Conservation (phyloP, 31 red algal species). For the Bonnemaisonia californica region DNA sequence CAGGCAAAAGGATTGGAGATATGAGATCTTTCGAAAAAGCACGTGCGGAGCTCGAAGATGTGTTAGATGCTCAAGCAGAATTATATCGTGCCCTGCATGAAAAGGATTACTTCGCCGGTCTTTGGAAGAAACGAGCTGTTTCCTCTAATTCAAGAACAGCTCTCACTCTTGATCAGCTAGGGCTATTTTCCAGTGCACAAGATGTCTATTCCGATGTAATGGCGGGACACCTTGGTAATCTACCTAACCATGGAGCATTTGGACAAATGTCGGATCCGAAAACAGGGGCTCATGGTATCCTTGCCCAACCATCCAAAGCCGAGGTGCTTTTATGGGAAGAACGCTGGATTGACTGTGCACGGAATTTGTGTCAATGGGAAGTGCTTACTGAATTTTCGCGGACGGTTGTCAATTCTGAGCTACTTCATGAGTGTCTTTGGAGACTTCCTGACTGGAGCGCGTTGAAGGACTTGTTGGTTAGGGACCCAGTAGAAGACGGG, state of each 20-base stretch:
- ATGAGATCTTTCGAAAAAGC: constrained; percentile 4
- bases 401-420: constrained; percentile 70
- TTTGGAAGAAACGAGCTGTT: constrained; percentile 78
- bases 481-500: constrained; percentile 83
- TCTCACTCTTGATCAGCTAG: constrained; percentile 71
- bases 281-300: background rate
- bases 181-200: constrained; percentile 56
- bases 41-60: constrained; percentile 59
- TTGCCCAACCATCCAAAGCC: constrained; percentile 10
- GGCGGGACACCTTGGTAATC: constrained; percentile 11
- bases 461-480: constrained; percentile 86
- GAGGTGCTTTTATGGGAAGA: constrained; percentile 91
- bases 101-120: constrained; percentile 62
- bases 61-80: constrained; percentile 62
- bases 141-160: constrained; percentile 40
- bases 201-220: constrained; percentile 61
- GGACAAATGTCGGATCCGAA: background rate
- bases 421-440: constrained; percentile 97
- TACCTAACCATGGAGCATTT: background rate
- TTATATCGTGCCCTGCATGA: constrained; percentile 76
- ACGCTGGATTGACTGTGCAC: constrained; percentile 91
- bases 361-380: constrained; percentile 97
- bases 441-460: constrained; percentile 94
- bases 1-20: constrained; percentile 1
- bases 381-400: constrained; percentile 94